Evolutionary conservation across 441 rosid genomes (phyloP).

Genomic region (Erodium texanum): DNA sequence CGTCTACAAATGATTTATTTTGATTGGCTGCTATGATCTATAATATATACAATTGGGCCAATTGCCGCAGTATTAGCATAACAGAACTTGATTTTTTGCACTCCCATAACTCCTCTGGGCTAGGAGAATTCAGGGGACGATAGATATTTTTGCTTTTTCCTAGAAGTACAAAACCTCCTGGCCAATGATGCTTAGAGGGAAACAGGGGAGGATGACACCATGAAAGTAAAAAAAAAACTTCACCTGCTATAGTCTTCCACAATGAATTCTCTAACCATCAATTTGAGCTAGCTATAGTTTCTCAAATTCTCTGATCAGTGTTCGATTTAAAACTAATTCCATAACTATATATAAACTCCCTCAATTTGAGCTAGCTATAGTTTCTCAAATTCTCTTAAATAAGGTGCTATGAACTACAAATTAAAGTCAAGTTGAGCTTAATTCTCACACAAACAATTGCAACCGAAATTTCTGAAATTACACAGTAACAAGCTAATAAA

Average conservation of each 20-base stretch:
- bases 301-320: background rate
- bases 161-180: too few relatives aligned
- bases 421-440: background rate
- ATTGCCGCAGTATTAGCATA: background rate
- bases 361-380: too few relatives aligned
- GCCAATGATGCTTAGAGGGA: too few relatives aligned
- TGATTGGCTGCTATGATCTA: background rate
- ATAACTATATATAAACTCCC: background rate
- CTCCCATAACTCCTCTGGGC: background rate
- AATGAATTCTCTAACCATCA: background rate
- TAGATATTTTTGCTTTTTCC: too few relatives aligned
- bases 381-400: background rate
- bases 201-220: background rate
- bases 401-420: background rate
- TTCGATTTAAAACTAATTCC: background rate
- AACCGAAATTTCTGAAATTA: background rate
- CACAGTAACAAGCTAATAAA: too few relatives aligned
- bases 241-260: background rate
- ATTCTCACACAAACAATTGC: background rate
- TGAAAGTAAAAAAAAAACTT: too few relatives aligned
- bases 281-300: background rate
- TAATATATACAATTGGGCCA: too few relatives aligned
- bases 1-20: background rate
- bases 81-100: background rate
- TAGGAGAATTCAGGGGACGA: background rate